phyloP scores from a whole-genome alignment of 495 filamentous ascomycete genomes.

The Aspergillus asperescens region DNA sequence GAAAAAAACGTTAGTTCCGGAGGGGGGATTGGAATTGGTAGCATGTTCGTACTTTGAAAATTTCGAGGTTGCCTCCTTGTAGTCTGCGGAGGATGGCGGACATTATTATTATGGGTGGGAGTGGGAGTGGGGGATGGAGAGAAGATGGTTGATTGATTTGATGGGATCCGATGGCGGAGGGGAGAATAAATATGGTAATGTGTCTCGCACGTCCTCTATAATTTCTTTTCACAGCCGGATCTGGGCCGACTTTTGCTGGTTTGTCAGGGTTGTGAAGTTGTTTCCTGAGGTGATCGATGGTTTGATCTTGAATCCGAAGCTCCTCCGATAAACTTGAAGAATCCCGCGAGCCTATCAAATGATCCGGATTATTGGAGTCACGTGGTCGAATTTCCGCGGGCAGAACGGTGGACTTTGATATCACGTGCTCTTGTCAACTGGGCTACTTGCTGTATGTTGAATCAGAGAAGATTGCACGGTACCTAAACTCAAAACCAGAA shows the following conservation, averaged over 20 bases:
- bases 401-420: slow-evolving; percentile 11
- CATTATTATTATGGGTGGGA: slow-evolving; percentile 19
- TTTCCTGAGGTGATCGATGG: background rate
- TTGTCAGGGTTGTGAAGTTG: background rate
- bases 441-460: no score
- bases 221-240: no score
- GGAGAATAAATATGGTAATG: background rate
- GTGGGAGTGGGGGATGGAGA: background rate
- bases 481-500: no score
- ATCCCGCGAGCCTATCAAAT: slow-evolving; percentile 2
- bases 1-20: background rate
- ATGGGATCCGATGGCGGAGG: background rate
- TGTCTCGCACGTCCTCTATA: no score
- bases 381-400: slow-evolving; percentile 12
- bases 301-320: slow-evolving; percentile 1
- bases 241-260: background rate
- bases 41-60: slow-evolving; percentile 71
- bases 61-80: slow-evolving; percentile 84
- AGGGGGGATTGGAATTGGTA: background rate
- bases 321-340: slow-evolving; percentile 17
- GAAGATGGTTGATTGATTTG: no score
- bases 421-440: no score
- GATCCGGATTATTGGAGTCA: slow-evolving; percentile 13
- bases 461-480: no score
- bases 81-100: slow-evolving; percentile 40